Conservation (phyloP, 495 filamentous ascomycete species). For the Tuber magnatum region DNA sequence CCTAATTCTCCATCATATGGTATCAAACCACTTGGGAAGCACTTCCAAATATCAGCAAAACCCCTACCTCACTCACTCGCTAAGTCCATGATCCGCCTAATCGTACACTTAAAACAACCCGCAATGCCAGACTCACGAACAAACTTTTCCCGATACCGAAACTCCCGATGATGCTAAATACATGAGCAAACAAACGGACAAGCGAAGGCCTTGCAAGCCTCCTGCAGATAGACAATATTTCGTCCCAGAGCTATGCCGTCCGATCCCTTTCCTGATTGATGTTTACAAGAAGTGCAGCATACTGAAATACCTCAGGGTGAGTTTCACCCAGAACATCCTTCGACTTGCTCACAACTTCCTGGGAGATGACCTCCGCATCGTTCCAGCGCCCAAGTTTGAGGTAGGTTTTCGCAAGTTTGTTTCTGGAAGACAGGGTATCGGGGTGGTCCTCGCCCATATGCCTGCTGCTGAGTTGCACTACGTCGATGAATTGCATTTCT, state of each 20-base stretch:
- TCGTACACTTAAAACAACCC: background rate
- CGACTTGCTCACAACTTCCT: background rate
- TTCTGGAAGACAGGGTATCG: background rate
- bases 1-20: background rate
- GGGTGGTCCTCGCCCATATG: background rate
- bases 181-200: background rate
- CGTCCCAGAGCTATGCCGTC: background rate
- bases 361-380: constrained; percentile 7
- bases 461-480: background rate
- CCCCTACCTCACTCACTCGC: background rate
- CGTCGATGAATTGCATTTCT: constrained; percentile 6
- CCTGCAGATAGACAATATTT: background rate
- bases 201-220: background rate
- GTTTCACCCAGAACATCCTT: constrained; percentile 32
- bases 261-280: constrained; percentile 4
- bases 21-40: background rate
- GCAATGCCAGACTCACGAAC: background rate
- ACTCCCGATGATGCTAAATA: constrained; percentile 2
- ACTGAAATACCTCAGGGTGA: constrained; percentile 32
- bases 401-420: constrained; percentile 16
- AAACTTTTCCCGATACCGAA: constrained; percentile 1
- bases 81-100: background rate
- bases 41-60: background rate
- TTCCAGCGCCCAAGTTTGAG: constrained; percentile 7
- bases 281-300: constrained; percentile 1